Evolutionary conservation across 768 basidiomycete species (phyloP).

Genomic region (Lentinula sp.): DNA sequence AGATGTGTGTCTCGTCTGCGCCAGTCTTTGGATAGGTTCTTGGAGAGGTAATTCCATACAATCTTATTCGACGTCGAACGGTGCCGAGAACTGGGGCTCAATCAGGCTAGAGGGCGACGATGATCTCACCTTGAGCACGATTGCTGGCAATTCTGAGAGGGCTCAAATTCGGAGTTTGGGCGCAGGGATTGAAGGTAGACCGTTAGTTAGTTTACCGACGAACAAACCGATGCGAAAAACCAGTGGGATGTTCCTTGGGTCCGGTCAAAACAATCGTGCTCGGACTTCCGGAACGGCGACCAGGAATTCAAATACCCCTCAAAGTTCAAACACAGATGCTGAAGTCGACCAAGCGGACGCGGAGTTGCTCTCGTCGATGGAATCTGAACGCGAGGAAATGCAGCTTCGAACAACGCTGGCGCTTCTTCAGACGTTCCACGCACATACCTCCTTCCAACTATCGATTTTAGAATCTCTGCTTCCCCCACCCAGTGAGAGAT

Average conservation of each 20-base stretch:
- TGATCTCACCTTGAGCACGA: slow-evolving; percentile 35
- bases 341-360: slow-evolving; percentile 20
- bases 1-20: slow-evolving; percentile 79
- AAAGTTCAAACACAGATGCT: neutral
- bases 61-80: slow-evolving; percentile 44
- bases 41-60: slow-evolving; percentile 47
- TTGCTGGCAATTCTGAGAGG: neutral
- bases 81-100: slow-evolving; percentile 48
- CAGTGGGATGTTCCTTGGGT: slow-evolving; percentile 41
- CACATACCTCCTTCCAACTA: slow-evolving; percentile 54
- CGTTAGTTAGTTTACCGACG: slow-evolving; percentile 19
- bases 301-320: slow-evolving; percentile 18
- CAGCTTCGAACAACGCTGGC: slow-evolving; percentile 47
- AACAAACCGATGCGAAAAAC: slow-evolving; percentile 35
- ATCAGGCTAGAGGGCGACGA: slow-evolving; percentile 65
- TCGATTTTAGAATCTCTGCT: slow-evolving; percentile 36
- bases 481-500: slow-evolving; percentile 11
- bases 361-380: slow-evolving; percentile 1
- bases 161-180: slow-evolving; percentile 46
- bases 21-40: slow-evolving; percentile 73
- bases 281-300: slow-evolving; percentile 25
- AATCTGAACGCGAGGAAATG: slow-evolving; percentile 19
- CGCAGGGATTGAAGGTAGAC: slow-evolving; percentile 69
- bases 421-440: slow-evolving; percentile 63
- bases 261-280: too few species aligned